Base-by-base conservation (phyloP, 202 grass and related monocot species). In the Panicum hallii region DNA sequence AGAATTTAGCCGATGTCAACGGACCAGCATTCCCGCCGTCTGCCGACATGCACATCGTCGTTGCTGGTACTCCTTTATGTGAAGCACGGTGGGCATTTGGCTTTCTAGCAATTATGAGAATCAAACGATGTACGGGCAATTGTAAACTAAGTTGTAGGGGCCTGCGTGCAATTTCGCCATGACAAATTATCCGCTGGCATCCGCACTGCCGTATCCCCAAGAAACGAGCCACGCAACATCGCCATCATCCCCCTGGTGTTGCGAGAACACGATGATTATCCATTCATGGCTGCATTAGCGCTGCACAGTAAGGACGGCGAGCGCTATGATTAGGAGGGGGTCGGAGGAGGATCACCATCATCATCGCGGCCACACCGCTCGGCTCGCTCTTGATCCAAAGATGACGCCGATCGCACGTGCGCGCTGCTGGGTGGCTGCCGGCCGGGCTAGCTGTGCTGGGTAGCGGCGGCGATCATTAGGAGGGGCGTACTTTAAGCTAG, bases 191-290 rank as follows among this genome's bases (percentile, higher is more conserved):
- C 28, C 5, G 9, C 11, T 14, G 6, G 5, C 52, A 48, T 28
- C 22, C n/a, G 5, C 40, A 3, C 47, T 1, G 6, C 19, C 6
- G 34, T 43, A 53, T 38, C 15, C 34, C 2, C 46, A 17, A 26
- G 12, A 64, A 72, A 45, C 11, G 41, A 46, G 26, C 13, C 19
- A 55, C 49, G n/a, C 26, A 1, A 26, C 68, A 3, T 74, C 19
- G 42, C 9, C 58, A 22, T 71, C 55, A 7, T 22, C 20, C 63
- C 11, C 17, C 11, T 38, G 53, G 13, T n/a, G 19, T 48, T 63
- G 63, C 71, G 83, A 63, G 46, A 40, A 63, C 87, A 82, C 6
- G 63, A 89, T 89, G 71, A 89, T 82, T 72, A 60, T 17, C 38
- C 30, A 85, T 89, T 82, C 88, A 82, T 77, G 82, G 15, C 70